phyloP scores from a whole-genome alignment of 2,329 filamentous ascomycete species.

The Penicillium sp. region DNA sequence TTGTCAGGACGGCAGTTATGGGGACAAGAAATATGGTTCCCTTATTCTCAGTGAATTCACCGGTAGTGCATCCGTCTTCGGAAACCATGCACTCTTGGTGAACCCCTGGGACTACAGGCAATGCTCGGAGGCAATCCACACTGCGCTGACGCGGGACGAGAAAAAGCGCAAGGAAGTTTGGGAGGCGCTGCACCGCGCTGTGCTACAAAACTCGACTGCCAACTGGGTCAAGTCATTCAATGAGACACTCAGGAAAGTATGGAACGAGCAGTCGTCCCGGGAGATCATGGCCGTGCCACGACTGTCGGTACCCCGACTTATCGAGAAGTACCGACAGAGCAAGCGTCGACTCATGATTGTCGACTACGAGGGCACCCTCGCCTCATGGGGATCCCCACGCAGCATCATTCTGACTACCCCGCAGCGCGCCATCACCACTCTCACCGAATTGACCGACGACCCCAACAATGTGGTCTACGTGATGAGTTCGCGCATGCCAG shows the following conservation, averaged over 20 bases:
- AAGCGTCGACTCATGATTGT: slow-evolving; percentile 81
- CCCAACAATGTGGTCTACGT: slow-evolving; percentile 86
- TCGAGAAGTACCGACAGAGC: slow-evolving; percentile 69
- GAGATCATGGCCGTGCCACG: slow-evolving; percentile 87
- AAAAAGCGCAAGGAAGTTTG: slow-evolving; percentile 78
- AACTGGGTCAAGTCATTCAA: slow-evolving; percentile 85
- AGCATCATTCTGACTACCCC: slow-evolving; percentile 87
- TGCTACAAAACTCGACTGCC: slow-evolving; percentile 80
- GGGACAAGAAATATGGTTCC: slow-evolving; percentile 80
- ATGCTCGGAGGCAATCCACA: slow-evolving; percentile 83
- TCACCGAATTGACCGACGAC: slow-evolving; percentile 82
- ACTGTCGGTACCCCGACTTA: slow-evolving; percentile 71
- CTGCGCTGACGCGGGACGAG: slow-evolving; percentile 78
- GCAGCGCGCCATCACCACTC: slow-evolving; percentile 79
- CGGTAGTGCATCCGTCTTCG: slow-evolving; percentile 85
- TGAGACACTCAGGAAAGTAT: slow-evolving; percentile 72
- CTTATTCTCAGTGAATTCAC: slow-evolving; percentile 95
- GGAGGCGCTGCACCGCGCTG: slow-evolving; percentile 72
- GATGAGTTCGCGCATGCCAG: slow-evolving; percentile 87
- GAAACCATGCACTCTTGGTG: slow-evolving; percentile 78
- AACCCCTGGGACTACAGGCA: slow-evolving; percentile 96
- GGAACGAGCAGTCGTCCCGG: slow-evolving; percentile 82
- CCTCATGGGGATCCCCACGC: slow-evolving; percentile 82
- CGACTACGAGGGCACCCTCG: slow-evolving; percentile 91
- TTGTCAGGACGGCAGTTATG: slow-evolving; percentile 82